Percentiles rank a stretch among this genome's conserved stretches.
These are phyloP conservation scores for Paramecium tetraurelia DNA, from an alignment of 73 alveolate species.

Conservation along the genomic window DNA sequence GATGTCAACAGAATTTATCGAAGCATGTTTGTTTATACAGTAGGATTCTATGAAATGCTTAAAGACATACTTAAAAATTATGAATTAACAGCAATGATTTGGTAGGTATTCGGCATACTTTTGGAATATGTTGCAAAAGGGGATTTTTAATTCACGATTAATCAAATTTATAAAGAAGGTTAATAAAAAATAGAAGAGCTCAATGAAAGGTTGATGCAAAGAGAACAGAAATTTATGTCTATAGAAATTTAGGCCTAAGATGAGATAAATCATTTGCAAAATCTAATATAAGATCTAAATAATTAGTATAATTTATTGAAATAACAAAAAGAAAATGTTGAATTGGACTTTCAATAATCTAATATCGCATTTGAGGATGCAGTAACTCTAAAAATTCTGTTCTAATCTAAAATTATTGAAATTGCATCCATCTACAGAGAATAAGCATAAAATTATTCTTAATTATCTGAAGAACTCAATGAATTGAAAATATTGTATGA, in stretches of 20 bases:
- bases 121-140: not conserved
- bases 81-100: not conserved
- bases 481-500: not conserved
- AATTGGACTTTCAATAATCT: not conserved
- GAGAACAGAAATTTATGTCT: not conserved
- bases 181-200: not conserved
- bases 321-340: not conserved
- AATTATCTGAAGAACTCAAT: not conserved
- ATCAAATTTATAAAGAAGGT: not conserved
- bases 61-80: not conserved
- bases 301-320: not conserved
- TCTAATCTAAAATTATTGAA: not conserved
- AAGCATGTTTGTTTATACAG: conserved; percentile 7
- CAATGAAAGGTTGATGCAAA: not conserved
- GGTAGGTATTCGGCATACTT: conserved; percentile 5
- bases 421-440: not conserved
- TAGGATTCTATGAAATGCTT: conserved; percentile 15
- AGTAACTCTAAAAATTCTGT: not conserved
- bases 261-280: not conserved
- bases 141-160: not conserved
- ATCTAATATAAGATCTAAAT: not conserved
- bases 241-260: not conserved
- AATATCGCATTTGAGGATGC: not conserved
- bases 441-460: not conserved
- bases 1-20: not conserved